Percentiles rank a stretch among this genome's conserved stretches.
Evolutionary conservation across 108 stramenopile species (phyloP).

Genomic region (Phaeodactylum tricornutum): DNA sequence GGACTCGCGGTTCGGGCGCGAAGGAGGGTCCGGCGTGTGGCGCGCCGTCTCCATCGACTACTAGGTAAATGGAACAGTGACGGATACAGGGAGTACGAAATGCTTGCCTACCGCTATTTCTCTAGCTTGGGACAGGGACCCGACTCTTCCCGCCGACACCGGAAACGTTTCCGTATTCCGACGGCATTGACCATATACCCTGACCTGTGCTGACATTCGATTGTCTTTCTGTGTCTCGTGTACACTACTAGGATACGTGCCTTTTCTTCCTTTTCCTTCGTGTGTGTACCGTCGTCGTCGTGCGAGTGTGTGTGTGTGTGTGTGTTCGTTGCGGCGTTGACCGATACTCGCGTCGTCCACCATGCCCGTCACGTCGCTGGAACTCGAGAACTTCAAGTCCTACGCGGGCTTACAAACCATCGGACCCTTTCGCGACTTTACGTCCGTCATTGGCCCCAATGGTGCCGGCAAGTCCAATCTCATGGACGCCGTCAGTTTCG

Average conservation of each 20-base stretch:
- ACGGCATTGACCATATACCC: too few species aligned
- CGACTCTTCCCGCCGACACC: too few species aligned
- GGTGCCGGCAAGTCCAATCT: conserved; percentile 88
- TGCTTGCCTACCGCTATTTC: too few species aligned
- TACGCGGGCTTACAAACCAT: conserved; percentile 90
- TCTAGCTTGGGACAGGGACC: too few species aligned
- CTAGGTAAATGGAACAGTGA: background rate
- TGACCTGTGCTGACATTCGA: too few species aligned
- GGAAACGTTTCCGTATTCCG: too few species aligned
- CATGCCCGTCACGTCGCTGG: conserved; percentile 70
- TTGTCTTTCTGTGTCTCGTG: too few species aligned
- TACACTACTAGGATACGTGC: too few species aligned
- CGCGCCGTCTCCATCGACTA: too few species aligned
- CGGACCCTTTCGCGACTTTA: conserved; percentile 93
- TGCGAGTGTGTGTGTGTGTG: background rate
- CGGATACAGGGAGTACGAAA: background rate
- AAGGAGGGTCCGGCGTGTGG: too few species aligned
- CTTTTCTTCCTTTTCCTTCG: background rate
- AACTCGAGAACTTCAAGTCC: conserved; percentile 99
- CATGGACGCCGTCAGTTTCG: conserved; percentile 94
- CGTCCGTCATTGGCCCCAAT: conserved; percentile 95
- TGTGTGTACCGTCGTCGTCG: background rate
- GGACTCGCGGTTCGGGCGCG: too few species aligned
- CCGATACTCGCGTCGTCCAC: background rate
- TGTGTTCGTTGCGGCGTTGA: background rate